phyloP scores from a whole-genome alignment of 2,329 filamentous ascomycete genomes.

The Purpureocillium takamizusanense region DNA sequence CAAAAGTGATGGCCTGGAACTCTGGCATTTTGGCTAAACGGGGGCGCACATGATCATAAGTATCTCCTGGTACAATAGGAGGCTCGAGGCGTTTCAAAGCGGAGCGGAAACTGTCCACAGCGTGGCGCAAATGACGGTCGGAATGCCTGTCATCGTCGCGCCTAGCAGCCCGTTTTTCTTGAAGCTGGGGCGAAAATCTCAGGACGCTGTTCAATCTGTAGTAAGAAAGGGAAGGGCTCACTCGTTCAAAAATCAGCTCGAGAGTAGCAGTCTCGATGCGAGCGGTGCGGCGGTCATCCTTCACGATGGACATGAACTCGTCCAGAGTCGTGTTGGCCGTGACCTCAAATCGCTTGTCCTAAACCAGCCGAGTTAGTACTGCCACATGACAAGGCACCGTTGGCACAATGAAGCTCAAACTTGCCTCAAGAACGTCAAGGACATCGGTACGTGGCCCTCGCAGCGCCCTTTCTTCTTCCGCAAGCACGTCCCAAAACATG shows the following conservation, averaged over 20 bases:
- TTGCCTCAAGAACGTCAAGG: slow-evolving; percentile 78
- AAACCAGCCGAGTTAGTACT: slow-evolving; percentile 8
- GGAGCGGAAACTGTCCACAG: slow-evolving; percentile 75
- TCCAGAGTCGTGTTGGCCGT: slow-evolving; percentile 79
- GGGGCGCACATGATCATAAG: slow-evolving; percentile 78
- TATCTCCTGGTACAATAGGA: slow-evolving; percentile 66
- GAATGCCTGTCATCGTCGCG: slow-evolving; percentile 77
- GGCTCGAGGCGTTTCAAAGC: slow-evolving; percentile 87
- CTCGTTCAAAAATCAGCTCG: slow-evolving; percentile 74
- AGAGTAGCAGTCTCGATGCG: slow-evolving; percentile 75
- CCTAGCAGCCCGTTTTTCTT: slow-evolving; percentile 76
- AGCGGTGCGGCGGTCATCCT: slow-evolving; percentile 79
- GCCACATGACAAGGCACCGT: too few relatives aligned
- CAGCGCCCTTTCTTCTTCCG: slow-evolving; percentile 85
- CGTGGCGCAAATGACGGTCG: slow-evolving; percentile 78
- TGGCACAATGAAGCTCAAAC: slow-evolving; percentile 17
- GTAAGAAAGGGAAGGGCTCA: slow-evolving; percentile 25
- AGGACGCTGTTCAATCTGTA: slow-evolving; percentile 3
- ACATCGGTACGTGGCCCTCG: slow-evolving; percentile 75
- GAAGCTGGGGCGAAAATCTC: slow-evolving; percentile 41
- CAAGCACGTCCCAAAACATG: slow-evolving; percentile 90
- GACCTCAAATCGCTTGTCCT: slow-evolving; percentile 90
- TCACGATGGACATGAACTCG: slow-evolving; percentile 76
- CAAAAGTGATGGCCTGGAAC: slow-evolving; percentile 72
- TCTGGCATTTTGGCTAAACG: slow-evolving; percentile 76